A percentile compares a stretch with the other conserved stretches of the same genome.
Conservation (phyloP, 495 filamentous ascomycete genomes). For the Trichoderma virens region DNA sequence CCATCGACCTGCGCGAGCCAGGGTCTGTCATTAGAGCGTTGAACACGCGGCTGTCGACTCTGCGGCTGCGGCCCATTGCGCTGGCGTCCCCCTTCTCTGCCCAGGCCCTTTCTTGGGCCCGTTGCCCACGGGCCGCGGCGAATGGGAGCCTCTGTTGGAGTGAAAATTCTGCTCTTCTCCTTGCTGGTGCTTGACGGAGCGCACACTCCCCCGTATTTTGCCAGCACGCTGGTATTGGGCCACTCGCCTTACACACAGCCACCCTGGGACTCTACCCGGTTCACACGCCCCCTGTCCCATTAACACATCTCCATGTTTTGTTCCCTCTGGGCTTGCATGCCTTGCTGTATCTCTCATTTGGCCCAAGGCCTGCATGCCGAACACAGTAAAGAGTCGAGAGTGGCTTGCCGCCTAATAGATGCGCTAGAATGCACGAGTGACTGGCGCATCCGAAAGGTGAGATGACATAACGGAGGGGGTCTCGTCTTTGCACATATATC, state of each 20-base stretch:
- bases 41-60: slow-evolving; percentile 8
- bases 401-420: slow-evolving; percentile 7
- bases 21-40: background rate
- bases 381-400: slow-evolving; percentile 4
- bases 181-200: background rate
- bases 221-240: slow-evolving; percentile 5
- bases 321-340: slow-evolving; percentile 2
- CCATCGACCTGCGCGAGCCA: slow-evolving; percentile 3
- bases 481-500: slow-evolving; percentile 3
- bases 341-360: slow-evolving; percentile 5
- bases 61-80: slow-evolving; percentile 9
- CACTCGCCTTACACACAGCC: slow-evolving; percentile 1
- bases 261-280: background rate
- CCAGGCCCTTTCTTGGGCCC: background rate
- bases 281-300: background rate
- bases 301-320: background rate
- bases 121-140: background rate
- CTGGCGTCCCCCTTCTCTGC: background rate
- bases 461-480: slow-evolving; percentile 9
- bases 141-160: background rate
- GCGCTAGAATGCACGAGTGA: slow-evolving; percentile 4
- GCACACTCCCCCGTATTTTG: slow-evolving; percentile 5
- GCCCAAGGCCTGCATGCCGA: slow-evolving; percentile 5
- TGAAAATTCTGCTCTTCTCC: background rate
- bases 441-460: slow-evolving; percentile 6